Percentiles rank a stretch among this genome's conserved stretches.
phyloP scores from a whole-genome alignment of 495 filamentous ascomycete species.

The Penicillium silybi region DNA sequence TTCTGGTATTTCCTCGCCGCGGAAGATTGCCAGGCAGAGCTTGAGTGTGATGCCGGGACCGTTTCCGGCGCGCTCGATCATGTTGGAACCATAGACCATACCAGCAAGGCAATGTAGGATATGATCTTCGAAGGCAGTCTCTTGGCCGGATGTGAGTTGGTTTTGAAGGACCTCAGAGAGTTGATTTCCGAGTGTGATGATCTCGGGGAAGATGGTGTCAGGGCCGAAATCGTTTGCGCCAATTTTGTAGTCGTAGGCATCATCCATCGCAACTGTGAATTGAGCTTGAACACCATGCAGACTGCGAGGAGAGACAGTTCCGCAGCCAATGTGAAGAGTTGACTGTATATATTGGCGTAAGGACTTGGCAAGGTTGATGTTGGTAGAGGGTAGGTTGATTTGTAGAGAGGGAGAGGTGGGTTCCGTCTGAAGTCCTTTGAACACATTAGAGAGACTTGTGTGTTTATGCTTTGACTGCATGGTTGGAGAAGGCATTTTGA shows the following conservation, averaged over 20 bases:
- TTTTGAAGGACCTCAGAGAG: not conserved
- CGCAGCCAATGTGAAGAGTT: not conserved
- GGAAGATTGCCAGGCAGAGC: slow-evolving; percentile 4
- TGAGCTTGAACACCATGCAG: no score
- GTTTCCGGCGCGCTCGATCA: not conserved
- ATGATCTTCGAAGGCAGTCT: not conserved
- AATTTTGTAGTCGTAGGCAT: slow-evolving; percentile 3
- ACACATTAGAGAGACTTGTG: not conserved
- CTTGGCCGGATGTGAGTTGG: not conserved
- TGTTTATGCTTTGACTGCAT: not conserved
- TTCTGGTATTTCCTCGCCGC: not conserved
- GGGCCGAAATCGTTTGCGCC: not conserved
- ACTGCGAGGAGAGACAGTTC: not conserved
- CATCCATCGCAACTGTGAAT: not conserved
- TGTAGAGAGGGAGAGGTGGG: not conserved
- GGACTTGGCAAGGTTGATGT: not conserved
- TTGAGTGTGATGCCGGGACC: not conserved
- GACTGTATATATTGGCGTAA: not conserved
- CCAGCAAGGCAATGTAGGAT: not conserved
- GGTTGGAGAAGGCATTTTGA: not conserved
- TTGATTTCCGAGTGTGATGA: not conserved
- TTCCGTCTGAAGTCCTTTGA: not conserved
- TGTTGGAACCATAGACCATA: slow-evolving; percentile 12
- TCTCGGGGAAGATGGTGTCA: not conserved
- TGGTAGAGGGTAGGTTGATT: not conserved